These are phyloP conservation scores for Cokeromyces recurvatus DNA, from an alignment of 371 early-diverging fungal species.

Conservation along the genomic window DNA sequence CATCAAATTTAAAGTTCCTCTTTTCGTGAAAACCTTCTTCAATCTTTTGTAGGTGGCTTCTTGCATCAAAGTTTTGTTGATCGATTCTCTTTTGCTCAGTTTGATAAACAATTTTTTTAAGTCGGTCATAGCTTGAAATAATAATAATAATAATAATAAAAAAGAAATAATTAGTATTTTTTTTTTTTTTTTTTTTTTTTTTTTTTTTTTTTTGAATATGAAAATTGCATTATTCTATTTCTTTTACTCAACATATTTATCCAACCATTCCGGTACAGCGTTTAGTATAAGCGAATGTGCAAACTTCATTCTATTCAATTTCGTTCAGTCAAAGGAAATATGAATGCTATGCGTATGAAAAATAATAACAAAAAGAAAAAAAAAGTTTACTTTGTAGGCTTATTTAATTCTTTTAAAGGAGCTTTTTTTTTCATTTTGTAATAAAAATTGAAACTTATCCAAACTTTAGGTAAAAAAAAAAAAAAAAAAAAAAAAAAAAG, in stretches of 20 bases:
- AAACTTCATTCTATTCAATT: slow-evolving; percentile 70
- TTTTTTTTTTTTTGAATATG: too few relatives aligned
- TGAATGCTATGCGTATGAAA: not conserved
- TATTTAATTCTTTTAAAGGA: not conserved
- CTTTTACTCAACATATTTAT: slow-evolving; percentile 65
- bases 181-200: too few relatives aligned
- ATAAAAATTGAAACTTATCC: too few relatives aligned
- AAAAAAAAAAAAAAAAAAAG: too few relatives aligned
- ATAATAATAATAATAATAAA: too few relatives aligned
- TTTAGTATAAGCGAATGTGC: slow-evolving; percentile 83
- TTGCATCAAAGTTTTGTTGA: slow-evolving; percentile 7
- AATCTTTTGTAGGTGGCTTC: slow-evolving; percentile 9
- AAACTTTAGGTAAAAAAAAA: too few relatives aligned
- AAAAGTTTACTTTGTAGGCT: not conserved
- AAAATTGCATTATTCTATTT: too few relatives aligned
- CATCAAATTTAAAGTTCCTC: too few relatives aligned
- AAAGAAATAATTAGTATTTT: too few relatives aligned
- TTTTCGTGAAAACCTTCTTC: slow-evolving; percentile 8
- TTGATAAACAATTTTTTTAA: slow-evolving; percentile 85
- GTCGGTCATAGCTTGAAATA: slow-evolving; percentile 80
- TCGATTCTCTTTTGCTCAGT: slow-evolving; percentile 78
- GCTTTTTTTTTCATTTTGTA: too few relatives aligned
- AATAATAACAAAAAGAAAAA: not conserved
- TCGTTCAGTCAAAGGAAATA: not conserved
- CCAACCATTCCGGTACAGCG: slow-evolving; percentile 87